These are phyloP conservation scores for Coemansia sp. DNA, from an alignment of 192 early-diverging fungal genomes.

Conservation along the genomic window DNA sequence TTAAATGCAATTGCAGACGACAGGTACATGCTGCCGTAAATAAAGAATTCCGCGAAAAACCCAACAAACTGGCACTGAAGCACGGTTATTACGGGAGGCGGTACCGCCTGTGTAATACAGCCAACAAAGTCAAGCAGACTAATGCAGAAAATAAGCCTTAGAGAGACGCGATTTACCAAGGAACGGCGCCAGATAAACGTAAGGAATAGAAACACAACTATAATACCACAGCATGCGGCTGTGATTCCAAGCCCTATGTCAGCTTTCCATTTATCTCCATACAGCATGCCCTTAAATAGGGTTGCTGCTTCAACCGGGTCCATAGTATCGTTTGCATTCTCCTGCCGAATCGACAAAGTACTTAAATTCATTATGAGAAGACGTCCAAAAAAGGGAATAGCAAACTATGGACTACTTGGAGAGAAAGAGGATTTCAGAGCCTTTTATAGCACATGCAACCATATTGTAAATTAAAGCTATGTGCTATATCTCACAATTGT, in stretches of 20 bases:
- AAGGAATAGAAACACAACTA: constrained; percentile 16
- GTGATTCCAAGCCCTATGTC: constrained; percentile 3
- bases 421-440: no score
- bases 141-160: constrained; percentile 30
- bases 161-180: constrained; percentile 29
- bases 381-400: no score
- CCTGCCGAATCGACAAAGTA: no score
- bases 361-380: no score
- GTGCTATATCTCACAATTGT: no score
- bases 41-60: constrained; percentile 21
- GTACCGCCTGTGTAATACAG: constrained; percentile 9
- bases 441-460: no score
- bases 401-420: no score
- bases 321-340: no score
- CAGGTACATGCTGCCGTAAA: constrained; percentile 22
- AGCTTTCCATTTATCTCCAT: background rate
- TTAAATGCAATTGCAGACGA: constrained; percentile 40
- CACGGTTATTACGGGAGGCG: background rate
- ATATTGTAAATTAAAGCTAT: no score
- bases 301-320: no score
- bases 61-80: background rate
- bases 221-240: constrained; percentile 7
- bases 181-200: constrained; percentile 33
- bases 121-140: constrained; percentile 24
- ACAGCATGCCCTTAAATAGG: background rate